phyloP scores from a whole-genome alignment of 345 rosid genomes.

The Kandelia obovata region DNA sequence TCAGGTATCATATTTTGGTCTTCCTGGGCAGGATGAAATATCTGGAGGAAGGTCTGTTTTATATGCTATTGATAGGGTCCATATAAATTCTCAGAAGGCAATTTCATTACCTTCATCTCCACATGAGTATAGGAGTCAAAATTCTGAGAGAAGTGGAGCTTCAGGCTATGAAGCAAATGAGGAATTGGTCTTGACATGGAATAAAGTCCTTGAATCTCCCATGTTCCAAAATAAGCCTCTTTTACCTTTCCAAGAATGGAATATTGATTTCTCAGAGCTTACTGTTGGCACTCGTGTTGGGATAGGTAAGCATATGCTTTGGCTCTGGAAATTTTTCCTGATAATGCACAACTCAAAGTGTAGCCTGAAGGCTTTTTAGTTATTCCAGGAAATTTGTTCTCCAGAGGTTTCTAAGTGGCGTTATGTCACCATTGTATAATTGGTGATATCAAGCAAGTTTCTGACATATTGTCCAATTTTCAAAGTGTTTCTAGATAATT shows the following conservation, averaged over 20 bases:
- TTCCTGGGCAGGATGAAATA: conserved; percentile 54
- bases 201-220: conserved; percentile 81
- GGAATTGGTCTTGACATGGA: conserved; percentile 64
- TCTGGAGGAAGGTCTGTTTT: conserved; percentile 65
- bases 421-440: too few relatives aligned
- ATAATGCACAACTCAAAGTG: too few relatives aligned
- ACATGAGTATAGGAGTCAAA: conserved; percentile 61
- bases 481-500: too few relatives aligned
- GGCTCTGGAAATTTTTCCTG: too few relatives aligned
- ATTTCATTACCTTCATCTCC: conserved; percentile 95
- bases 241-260: conserved; percentile 83
- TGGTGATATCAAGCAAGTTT: too few relatives aligned
- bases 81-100: conserved; percentile 76
- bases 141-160: conserved; percentile 50
- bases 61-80: conserved; percentile 47
- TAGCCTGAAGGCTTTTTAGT: too few relatives aligned
- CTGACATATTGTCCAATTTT: too few relatives aligned
- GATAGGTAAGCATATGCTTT: conserved; percentile 53
- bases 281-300: conserved; percentile 96
- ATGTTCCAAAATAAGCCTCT: conserved; percentile 69
- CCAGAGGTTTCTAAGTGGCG: too few relatives aligned
- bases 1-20: conserved; percentile 61
- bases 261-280: conserved; percentile 90
- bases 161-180: conserved; percentile 41
- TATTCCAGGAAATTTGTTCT: too few relatives aligned